A percentile compares a stretch with the other conserved stretches of the same genome.
Conservation (phyloP, 2,329 filamentous ascomycete genomes). For the Cladosporium halotolerans region DNA sequence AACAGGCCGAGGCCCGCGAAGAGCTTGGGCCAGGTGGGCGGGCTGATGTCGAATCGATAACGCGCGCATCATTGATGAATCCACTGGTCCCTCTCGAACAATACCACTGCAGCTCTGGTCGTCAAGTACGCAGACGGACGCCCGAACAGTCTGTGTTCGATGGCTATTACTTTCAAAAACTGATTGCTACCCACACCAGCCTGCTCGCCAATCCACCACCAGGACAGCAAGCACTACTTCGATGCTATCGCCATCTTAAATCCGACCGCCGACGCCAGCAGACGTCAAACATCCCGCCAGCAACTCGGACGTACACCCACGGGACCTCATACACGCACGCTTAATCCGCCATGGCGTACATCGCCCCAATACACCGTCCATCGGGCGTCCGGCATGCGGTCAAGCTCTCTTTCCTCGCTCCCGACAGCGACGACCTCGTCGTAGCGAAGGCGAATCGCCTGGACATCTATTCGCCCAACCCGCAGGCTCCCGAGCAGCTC, state of each 20-base stretch:
- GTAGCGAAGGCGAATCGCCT: slow-evolving; percentile 81
- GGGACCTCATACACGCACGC: slow-evolving; percentile 1
- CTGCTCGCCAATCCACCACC: too few species aligned
- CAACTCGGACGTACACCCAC: neutral
- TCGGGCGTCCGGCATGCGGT: slow-evolving; percentile 88
- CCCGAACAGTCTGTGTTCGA: too few species aligned
- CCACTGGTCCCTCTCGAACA: too few species aligned
- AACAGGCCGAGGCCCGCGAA: slow-evolving; percentile 5
- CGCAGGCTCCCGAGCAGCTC: slow-evolving; percentile 55
- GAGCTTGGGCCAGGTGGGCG: neutral
- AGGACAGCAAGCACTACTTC: too few species aligned
- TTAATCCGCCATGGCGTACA: slow-evolving; percentile 69
- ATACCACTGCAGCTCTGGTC: too few species aligned
- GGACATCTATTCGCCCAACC: slow-evolving; percentile 62
- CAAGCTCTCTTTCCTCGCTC: slow-evolving; percentile 66
- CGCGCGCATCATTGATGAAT: neutral
- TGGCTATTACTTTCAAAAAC: too few species aligned
- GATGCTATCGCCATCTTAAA: neutral
- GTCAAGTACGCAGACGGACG: too few species aligned
- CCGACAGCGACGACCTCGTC: slow-evolving; percentile 73
- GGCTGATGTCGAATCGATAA: neutral
- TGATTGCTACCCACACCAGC: too few species aligned
- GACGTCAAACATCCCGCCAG: slow-evolving; percentile 7
- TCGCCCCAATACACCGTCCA: slow-evolving; percentile 86
- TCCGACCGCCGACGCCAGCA: neutral